Percentiles rank a stretch among this genome's conserved stretches.
Evolutionary conservation across 345 rosid genomes (phyloP).

Genomic region (Chamaenerion angustifolium): DNA sequence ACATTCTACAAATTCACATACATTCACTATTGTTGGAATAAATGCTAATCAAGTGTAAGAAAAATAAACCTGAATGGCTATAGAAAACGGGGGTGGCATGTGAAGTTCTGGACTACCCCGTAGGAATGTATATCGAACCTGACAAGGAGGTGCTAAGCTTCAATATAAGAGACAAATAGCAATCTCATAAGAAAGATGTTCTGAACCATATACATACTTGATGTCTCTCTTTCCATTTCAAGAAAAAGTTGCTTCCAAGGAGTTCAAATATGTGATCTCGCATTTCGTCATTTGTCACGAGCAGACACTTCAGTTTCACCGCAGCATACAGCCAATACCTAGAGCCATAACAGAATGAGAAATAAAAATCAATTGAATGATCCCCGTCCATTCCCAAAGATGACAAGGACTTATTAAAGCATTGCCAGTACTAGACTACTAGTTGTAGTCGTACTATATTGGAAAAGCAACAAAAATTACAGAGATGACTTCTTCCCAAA

Average conservation of each 20-base stretch:
- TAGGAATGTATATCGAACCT: constrained; percentile 63
- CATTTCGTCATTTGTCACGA: constrained; percentile 89
- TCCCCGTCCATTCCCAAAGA: neutral
- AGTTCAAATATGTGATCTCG: constrained; percentile 91
- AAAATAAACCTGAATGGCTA: constrained; percentile 48
- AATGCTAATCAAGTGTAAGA: no score
- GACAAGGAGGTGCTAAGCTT: constrained; percentile 1
- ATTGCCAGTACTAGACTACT: no score
- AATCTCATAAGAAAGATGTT: no score
- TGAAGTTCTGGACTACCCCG: constrained; percentile 53
- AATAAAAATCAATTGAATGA: neutral
- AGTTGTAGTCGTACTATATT: no score
- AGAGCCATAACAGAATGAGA: neutral
- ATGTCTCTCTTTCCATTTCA: constrained; percentile 85
- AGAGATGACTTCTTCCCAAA: no score
- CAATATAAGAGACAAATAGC: neutral
- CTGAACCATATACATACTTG: constrained; percentile 32
- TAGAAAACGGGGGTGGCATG: constrained; percentile 55
- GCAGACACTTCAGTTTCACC: constrained; percentile 62
- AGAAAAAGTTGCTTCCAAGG: constrained; percentile 49
- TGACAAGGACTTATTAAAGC: no score
- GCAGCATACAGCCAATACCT: constrained; percentile 95
- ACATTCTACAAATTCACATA: no score
- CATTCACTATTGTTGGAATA: no score
- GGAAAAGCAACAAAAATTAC: no score